A percentile compares a stretch with the other conserved stretches of the same genome.
These are phyloP conservation scores for Bassia scoparia DNA, from an alignment of 148 eudicot species.

Conservation along the genomic window DNA sequence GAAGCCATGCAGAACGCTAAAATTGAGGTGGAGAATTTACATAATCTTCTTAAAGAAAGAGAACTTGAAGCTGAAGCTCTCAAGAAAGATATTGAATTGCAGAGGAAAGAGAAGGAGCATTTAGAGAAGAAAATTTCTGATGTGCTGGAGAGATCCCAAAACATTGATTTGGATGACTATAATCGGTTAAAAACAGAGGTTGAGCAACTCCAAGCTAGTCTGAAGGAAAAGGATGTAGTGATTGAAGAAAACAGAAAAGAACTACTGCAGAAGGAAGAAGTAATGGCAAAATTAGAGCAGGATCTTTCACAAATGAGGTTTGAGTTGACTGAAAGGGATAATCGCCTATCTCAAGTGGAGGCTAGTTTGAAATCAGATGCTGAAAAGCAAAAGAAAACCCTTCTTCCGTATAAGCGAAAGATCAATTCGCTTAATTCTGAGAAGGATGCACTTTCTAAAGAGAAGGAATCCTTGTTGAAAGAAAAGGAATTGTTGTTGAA, in stretches of 20 bases:
- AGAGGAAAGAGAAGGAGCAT: conserved; percentile 48
- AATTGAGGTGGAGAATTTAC: conserved; percentile 53
- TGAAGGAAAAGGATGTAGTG: conserved; percentile 57
- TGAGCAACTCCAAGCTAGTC: conserved; percentile 53
- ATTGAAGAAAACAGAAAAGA: conserved; percentile 52
- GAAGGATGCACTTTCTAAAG: conserved; percentile 50
- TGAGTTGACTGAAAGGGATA: conserved; percentile 55
- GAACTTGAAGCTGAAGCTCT: conserved; percentile 50
- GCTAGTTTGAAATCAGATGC: conserved; percentile 49
- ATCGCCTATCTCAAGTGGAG: conserved; percentile 49
- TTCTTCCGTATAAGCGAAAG: conserved; percentile 38
- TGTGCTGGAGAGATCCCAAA: conserved; percentile 58
- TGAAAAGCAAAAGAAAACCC: conserved; percentile 48
- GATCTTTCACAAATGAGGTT: conserved; percentile 50
- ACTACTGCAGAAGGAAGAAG: conserved; percentile 50
- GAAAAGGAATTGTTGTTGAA: conserved; percentile 56
- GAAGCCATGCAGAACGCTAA: conserved; percentile 48
- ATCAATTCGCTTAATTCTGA: conserved; percentile 37
- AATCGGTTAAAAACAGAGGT: conserved; percentile 50
- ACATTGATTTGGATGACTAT: conserved; percentile 63
- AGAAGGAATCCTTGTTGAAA: conserved; percentile 47
- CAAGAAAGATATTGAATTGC: conserved; percentile 49
- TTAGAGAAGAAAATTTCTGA: conserved; percentile 53
- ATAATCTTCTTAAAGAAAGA: conserved; percentile 47
- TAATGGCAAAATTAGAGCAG: conserved; percentile 55